Conservation (phyloP, 139 green algal species). For the Haematococcus sp. region DNA sequence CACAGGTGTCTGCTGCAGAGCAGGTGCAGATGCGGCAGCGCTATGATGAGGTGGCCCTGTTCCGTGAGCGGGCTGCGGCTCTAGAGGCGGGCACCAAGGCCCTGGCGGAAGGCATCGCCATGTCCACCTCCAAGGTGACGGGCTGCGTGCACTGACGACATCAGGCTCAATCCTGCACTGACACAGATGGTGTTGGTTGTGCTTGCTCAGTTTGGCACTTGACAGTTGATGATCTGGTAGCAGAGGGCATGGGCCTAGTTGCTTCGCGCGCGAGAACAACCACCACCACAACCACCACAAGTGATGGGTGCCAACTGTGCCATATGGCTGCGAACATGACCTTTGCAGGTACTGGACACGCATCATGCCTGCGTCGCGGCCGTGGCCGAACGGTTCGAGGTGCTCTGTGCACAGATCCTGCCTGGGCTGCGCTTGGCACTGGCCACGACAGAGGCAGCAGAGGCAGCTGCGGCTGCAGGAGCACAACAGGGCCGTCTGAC, state of each 20-base stretch:
- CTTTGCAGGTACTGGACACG: background rate
- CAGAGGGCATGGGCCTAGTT: too few species aligned
- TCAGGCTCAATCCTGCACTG: too few species aligned
- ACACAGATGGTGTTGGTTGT: too few species aligned
- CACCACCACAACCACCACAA: too few species aligned
- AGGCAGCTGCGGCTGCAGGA: background rate
- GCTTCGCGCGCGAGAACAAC: too few species aligned
- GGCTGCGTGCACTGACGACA: background rate
- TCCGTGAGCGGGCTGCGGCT: constrained; percentile 12
- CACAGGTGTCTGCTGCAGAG: constrained; percentile 14
- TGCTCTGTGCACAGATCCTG: background rate
- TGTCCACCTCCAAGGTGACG: background rate
- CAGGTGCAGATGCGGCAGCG: constrained; percentile 15
- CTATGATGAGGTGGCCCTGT: background rate
- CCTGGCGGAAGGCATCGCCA: background rate
- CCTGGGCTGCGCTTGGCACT: background rate
- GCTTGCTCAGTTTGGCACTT: too few species aligned
- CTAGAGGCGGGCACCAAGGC: constrained; percentile 16
- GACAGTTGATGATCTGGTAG: too few species aligned
- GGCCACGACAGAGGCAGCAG: background rate
- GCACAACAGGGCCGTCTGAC: background rate
- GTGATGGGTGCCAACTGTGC: too few species aligned
- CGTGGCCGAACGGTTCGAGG: background rate
- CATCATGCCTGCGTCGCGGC: background rate
- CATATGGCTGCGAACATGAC: too few species aligned